Conservation (phyloP, 2,329 filamentous ascomycete species). For the Alternaria hordeiaustralica region DNA sequence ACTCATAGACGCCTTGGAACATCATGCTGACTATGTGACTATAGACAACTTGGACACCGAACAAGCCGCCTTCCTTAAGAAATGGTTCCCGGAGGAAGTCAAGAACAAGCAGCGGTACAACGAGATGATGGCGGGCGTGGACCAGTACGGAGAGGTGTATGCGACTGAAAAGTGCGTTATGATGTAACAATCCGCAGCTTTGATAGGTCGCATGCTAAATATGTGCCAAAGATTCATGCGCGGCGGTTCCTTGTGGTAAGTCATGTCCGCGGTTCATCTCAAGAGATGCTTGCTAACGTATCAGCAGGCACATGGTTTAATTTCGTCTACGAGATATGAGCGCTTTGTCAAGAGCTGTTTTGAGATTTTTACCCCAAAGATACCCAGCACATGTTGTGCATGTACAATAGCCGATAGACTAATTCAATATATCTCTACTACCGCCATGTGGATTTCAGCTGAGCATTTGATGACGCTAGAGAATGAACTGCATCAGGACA, state of each 20-base stretch:
- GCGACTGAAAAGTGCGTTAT: slow-evolving; percentile 62
- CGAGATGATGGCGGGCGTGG: slow-evolving; percentile 75
- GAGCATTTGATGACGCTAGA: background rate
- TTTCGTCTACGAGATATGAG: background rate
- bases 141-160: slow-evolving; percentile 73
- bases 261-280: background rate
- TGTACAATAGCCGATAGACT: background rate
- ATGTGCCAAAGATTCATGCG: slow-evolving; percentile 21
- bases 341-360: background rate
- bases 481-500: background rate
- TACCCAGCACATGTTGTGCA: slow-evolving; percentile 1
- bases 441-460: background rate
- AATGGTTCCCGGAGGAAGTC: slow-evolving; percentile 79
- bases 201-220: background rate
- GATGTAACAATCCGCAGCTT: slow-evolving; percentile 55
- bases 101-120: slow-evolving; percentile 67
- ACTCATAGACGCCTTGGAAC: too few species aligned
- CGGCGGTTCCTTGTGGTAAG: slow-evolving; percentile 22
- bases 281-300: background rate
- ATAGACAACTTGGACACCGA: slow-evolving; percentile 73
- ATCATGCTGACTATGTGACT: too few species aligned
- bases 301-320: background rate
- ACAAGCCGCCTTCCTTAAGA: slow-evolving; percentile 72
- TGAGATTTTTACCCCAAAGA: background rate
- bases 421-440: background rate